Conservation (phyloP, 2,329 filamentous ascomycete species). For the Monosporascus sp. region DNA sequence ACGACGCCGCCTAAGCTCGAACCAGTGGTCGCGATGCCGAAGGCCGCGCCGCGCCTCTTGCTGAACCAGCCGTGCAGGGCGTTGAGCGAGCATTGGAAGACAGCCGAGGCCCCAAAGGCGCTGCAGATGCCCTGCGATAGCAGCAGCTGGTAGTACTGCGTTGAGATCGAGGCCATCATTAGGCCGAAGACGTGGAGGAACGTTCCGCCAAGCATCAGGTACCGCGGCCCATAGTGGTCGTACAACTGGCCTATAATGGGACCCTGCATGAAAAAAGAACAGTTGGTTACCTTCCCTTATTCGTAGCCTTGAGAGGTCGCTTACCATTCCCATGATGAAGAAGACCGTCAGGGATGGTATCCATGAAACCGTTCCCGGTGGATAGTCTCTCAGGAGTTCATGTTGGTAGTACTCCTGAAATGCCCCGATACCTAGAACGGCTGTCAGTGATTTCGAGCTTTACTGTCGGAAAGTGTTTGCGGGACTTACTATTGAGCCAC, state of each 20-base stretch:
- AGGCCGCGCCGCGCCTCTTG: conserved; percentile 6
- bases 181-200: conserved; percentile 12
- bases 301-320: background rate
- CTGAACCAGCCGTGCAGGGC: conserved; percentile 13
- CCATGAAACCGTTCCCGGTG: background rate
- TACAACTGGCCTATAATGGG: background rate
- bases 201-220: background rate
- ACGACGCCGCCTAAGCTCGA: conserved; percentile 13
- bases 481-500: background rate
- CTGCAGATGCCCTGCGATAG: conserved; percentile 9
- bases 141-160: conserved; percentile 13
- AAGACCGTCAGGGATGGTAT: background rate
- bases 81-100: conserved; percentile 8
- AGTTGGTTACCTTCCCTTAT: background rate
- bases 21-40: conserved; percentile 7
- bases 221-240: background rate
- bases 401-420: background rate
- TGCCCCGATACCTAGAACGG: background rate
- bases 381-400: background rate
- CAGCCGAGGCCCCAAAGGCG: conserved; percentile 9
- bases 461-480: background rate
- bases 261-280: background rate
- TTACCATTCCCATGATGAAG: background rate
- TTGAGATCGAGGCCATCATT: conserved; percentile 11
- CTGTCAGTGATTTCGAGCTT: background rate